Evolutionary conservation across 192 early-diverging fungal genomes (phyloP).

Genomic region (Lobosporangium transversale): DNA sequence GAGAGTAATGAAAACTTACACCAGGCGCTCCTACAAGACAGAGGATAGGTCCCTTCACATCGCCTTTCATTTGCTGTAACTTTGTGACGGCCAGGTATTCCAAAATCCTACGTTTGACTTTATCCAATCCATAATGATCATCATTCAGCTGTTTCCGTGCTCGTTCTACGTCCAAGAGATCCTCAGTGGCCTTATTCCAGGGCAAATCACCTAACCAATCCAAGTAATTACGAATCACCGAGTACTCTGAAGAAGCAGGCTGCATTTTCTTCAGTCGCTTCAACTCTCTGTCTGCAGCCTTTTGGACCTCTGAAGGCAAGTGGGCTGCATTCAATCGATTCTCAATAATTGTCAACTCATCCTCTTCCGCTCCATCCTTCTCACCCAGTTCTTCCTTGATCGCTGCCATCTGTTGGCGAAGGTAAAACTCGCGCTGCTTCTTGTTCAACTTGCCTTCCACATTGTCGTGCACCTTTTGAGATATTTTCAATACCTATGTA

Average conservation of each 20-base stretch:
- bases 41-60: conserved; percentile 81
- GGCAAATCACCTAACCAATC: conserved; percentile 84
- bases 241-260: conserved; percentile 79
- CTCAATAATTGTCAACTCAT: conserved; percentile 69
- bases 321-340: conserved; percentile 66
- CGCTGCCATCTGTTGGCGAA: conserved; percentile 84
- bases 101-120: conserved; percentile 83
- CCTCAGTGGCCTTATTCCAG: conserved; percentile 69
- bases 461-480: conserved; percentile 75
- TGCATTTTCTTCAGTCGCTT: conserved; percentile 76
- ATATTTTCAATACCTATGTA: conserved; percentile 76
- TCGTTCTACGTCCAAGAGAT: conserved; percentile 72
- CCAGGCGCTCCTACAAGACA: conserved; percentile 73
- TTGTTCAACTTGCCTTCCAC: conserved; percentile 79
- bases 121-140: conserved; percentile 85
- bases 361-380: conserved; percentile 69
- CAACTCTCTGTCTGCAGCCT: conserved; percentile 71
- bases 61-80: conserved; percentile 66
- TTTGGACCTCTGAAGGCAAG: conserved; percentile 66
- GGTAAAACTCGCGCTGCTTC: conserved; percentile 84
- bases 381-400: conserved; percentile 86
- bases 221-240: conserved; percentile 80
- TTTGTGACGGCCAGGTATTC: conserved; percentile 89
- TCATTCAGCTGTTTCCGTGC: conserved; percentile 75
- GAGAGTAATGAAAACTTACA: too few relatives aligned